phyloP scores from a whole-genome alignment of 2,329 filamentous ascomycete genomes.

The Aspergillus sp. region DNA sequence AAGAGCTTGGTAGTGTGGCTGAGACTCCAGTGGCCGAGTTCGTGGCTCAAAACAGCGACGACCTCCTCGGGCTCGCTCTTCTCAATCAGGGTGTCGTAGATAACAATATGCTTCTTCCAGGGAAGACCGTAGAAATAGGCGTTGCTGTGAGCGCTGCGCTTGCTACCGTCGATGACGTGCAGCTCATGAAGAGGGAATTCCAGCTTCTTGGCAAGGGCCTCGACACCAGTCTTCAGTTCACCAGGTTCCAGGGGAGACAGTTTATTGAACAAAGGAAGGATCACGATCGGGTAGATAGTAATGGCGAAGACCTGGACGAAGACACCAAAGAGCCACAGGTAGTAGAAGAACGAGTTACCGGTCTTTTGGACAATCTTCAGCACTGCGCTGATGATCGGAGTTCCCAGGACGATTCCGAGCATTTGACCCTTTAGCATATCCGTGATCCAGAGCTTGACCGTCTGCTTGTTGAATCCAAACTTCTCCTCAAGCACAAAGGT shows the following conservation, averaged over 20 bases:
- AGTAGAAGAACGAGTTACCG: constrained; percentile 94
- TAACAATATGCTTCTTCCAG: constrained; percentile 99
- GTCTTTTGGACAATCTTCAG: constrained; percentile 92
- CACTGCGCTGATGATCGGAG: constrained; percentile 88
- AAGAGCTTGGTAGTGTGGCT: constrained; percentile 92
- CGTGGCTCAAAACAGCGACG: constrained; percentile 89
- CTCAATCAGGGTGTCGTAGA: constrained; percentile 96
- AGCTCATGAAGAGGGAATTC: constrained; percentile 91
- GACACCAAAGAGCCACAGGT: constrained; percentile 90
- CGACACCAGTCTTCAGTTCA: constrained; percentile 81
- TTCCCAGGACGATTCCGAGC: constrained; percentile 73
- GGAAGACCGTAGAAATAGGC: constrained; percentile 96
- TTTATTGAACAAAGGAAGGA: constrained; percentile 97
- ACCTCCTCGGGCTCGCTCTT: constrained; percentile 92
- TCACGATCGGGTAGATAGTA: constrained; percentile 91
- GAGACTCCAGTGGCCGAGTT: constrained; percentile 95
- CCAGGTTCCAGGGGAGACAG: constrained; percentile 87
- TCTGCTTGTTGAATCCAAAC: constrained; percentile 99
- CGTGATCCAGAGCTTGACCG: constrained; percentile 77
- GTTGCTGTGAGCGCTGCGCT: constrained; percentile 83
- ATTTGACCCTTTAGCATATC: constrained; percentile 91
- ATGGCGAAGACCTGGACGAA: constrained; percentile 90
- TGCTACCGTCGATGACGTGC: constrained; percentile 91
- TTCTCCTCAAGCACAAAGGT: constrained; percentile 95
- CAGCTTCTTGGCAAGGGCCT: constrained; percentile 75